A percentile compares a stretch with the other conserved stretches of the same genome.
Evolutionary conservation across 345 rosid species (phyloP).

Genomic region (Lepidium didymum): DNA sequence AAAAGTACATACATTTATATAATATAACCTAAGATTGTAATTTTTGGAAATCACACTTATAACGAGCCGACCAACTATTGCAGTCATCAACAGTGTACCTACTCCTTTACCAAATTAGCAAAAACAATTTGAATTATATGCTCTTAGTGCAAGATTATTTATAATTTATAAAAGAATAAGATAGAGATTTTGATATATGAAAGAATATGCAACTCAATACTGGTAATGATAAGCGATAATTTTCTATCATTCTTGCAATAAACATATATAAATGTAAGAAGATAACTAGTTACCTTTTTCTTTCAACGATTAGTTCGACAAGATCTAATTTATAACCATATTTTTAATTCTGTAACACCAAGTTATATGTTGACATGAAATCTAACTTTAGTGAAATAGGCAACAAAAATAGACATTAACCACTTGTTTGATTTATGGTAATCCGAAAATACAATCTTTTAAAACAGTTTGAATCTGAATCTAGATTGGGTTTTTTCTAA

Average conservation of each 20-base stretch:
- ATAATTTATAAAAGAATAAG: not conserved
- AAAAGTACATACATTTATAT: not conserved
- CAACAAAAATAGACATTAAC: no score
- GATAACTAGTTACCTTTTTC: not conserved
- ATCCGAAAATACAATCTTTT: no score
- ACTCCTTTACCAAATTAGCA: not conserved
- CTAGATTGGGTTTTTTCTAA: not conserved
- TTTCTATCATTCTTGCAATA: not conserved
- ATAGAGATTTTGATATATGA: not conserved
- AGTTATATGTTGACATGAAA: no score
- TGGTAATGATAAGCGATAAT: not conserved
- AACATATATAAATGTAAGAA: not conserved
- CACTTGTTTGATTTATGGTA: no score
- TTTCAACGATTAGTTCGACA: no score
- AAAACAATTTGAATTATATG: not conserved
- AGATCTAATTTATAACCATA: no score
- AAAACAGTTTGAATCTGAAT: not conserved
- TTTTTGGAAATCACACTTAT: not conserved
- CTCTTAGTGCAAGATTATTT: not conserved
- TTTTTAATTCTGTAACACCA: no score
- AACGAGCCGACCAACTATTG: slow-evolving; percentile 7
- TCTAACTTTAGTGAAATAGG: no score
- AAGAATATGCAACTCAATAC: no score
- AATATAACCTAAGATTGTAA: not conserved
- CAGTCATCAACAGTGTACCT: not conserved